These are phyloP conservation scores for Teratosphaeriaceae sp. DNA, from an alignment of 2,329 filamentous ascomycete species.

Conservation along the genomic window DNA sequence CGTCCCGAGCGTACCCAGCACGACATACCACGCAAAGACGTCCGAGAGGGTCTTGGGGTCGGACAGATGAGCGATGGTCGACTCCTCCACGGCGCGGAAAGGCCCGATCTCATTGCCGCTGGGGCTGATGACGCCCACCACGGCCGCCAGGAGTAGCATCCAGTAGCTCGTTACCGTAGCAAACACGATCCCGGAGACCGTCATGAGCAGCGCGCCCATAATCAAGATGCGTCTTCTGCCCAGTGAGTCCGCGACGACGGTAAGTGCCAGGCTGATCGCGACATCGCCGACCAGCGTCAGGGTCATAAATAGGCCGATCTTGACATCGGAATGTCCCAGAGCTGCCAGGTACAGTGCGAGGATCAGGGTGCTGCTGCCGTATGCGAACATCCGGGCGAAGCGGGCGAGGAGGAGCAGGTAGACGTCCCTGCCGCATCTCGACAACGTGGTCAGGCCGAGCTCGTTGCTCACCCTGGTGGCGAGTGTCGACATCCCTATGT, in stretches of 20 bases:
- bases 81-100: slow-evolving; percentile 30
- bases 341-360: slow-evolving; percentile 26
- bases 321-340: slow-evolving; percentile 22
- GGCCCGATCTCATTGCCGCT: slow-evolving; percentile 31
- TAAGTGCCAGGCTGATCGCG: slow-evolving; percentile 23
- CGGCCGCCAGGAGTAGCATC: slow-evolving; percentile 25
- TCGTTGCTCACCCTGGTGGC: slow-evolving; percentile 24
- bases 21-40: slow-evolving; percentile 28
- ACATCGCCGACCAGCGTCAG: slow-evolving; percentile 29
- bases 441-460: slow-evolving; percentile 41
- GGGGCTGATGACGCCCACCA: slow-evolving; percentile 27
- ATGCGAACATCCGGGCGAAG: slow-evolving; percentile 57
- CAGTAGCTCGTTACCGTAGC: slow-evolving; percentile 21
- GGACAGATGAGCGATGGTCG: slow-evolving; percentile 27
- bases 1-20: slow-evolving; percentile 24
- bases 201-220: slow-evolving; percentile 24
- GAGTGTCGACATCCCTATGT: neutral
- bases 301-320: slow-evolving; percentile 31
- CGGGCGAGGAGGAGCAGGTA: slow-evolving; percentile 54
- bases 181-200: slow-evolving; percentile 23
- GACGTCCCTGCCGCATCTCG: slow-evolving; percentile 41
- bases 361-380: slow-evolving; percentile 41
- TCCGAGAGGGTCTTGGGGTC: slow-evolving; percentile 18
- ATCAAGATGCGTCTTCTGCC: slow-evolving; percentile 25
- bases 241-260: slow-evolving; percentile 24